phyloP scores from a whole-genome alignment of 192 early-diverging fungal species.

The Coemansia guatemalensis region DNA sequence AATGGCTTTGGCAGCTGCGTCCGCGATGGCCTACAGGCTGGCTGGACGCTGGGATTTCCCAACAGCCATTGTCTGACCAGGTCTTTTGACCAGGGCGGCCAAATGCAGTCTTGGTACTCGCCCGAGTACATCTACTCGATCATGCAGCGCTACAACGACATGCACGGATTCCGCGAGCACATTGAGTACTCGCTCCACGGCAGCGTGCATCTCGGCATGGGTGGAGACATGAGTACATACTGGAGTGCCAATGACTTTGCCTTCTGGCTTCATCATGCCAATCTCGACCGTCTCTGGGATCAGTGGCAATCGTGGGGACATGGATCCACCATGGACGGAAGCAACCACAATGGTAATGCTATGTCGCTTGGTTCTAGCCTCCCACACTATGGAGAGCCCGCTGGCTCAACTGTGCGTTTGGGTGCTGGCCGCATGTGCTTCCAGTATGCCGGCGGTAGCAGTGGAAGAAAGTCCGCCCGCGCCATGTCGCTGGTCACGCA shows the following conservation, averaged over 20 bases:
- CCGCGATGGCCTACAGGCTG: constrained; percentile 33
- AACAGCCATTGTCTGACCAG: constrained; percentile 42
- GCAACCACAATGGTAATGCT: constrained; percentile 21
- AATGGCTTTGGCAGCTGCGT: constrained; percentile 50
- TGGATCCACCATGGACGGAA: constrained; percentile 39
- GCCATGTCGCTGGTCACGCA: constrained; percentile 29
- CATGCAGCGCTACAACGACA: constrained; percentile 45
- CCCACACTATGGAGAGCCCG: constrained; percentile 39
- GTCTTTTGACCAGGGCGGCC: constrained; percentile 30
- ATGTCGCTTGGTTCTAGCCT: constrained; percentile 28
- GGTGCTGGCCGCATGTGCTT: constrained; percentile 50
- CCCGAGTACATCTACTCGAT: constrained; percentile 49
- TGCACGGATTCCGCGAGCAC: constrained; percentile 49
- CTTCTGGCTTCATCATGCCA: constrained; percentile 66
- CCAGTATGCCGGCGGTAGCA: constrained; percentile 29
- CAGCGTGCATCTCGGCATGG: constrained; percentile 52
- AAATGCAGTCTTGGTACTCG: constrained; percentile 49
- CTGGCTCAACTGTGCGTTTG: constrained; percentile 41
- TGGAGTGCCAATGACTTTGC: constrained; percentile 59
- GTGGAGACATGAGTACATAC: constrained; percentile 54
- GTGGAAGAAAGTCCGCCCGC: not conserved
- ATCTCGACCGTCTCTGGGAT: constrained; percentile 59
- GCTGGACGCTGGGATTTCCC: constrained; percentile 45
- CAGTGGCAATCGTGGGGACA: constrained; percentile 57
- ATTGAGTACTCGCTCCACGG: constrained; percentile 54